These are phyloP conservation scores for Cystobasidiaceae sp. DNA, from an alignment of 1,284 basidiomycete genomes.

Conservation along the genomic window DNA sequence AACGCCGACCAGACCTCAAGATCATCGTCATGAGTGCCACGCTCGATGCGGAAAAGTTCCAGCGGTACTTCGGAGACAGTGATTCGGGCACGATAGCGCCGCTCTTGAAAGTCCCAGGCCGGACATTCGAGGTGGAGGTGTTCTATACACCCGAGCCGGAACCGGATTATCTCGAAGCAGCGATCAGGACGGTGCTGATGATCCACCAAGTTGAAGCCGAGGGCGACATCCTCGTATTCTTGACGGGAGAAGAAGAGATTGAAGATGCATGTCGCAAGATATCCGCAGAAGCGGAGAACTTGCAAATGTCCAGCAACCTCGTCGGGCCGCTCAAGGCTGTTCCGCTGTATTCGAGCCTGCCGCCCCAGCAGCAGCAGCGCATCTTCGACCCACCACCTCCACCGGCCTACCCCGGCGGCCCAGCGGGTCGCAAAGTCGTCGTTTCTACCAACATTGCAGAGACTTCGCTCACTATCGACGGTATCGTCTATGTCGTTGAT, in stretches of 20 bases:
- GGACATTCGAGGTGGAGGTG: conserved; percentile 89
- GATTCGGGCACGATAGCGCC: conserved; percentile 55
- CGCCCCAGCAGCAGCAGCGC: conserved; percentile 85
- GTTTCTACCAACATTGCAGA: conserved; percentile 97
- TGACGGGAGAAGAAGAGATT: conserved; percentile 98
- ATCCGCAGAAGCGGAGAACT: conserved; percentile 77
- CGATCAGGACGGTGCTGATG: conserved; percentile 93
- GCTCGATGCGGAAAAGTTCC: conserved; percentile 93
- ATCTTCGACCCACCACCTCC: conserved; percentile 86
- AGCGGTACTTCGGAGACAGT: conserved; percentile 78
- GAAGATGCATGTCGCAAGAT: conserved; percentile 95
- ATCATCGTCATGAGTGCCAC: conserved; percentile 99
- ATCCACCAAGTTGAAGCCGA: conserved; percentile 94
- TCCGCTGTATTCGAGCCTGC: conserved; percentile 88
- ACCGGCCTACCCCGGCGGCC: conserved; percentile 59
- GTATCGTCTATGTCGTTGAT: conserved; percentile 98
- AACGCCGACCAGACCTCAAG: conserved; percentile 81
- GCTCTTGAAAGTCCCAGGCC: conserved; percentile 90
- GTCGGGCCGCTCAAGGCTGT: conserved; percentile 84
- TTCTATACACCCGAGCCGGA: conserved; percentile 35
- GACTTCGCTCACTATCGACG: conserved; percentile 95
- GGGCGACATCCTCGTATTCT: conserved; percentile 88
- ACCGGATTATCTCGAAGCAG: conserved; percentile 88
- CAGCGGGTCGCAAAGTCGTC: conserved; percentile 87
- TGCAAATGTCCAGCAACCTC: conserved; percentile 54